Percentiles rank a stretch among this genome's conserved stretches.
phyloP scores from a whole-genome alignment of 495 filamentous ascomycete species.

The Talaromyces liani region DNA sequence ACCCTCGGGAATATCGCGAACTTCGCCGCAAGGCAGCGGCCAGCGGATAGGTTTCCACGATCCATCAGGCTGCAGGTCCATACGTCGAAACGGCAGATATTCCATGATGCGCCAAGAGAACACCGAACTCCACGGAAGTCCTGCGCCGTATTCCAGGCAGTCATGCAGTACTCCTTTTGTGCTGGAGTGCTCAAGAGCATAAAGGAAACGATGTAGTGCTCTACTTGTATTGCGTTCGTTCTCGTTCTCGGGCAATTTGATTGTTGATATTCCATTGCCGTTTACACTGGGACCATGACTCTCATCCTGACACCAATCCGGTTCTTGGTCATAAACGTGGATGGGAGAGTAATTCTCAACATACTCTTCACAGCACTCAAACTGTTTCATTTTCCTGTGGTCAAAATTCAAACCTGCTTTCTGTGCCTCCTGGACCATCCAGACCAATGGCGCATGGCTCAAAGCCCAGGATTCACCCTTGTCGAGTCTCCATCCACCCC shows the following conservation, averaged over 20 bases:
- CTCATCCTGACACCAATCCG: constrained; percentile 26
- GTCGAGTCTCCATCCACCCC: constrained; percentile 69
- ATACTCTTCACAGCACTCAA: constrained; percentile 53
- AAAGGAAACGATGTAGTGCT: constrained; percentile 50
- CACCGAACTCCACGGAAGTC: constrained; percentile 49
- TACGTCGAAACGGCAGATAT: constrained; percentile 74
- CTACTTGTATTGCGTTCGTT: constrained; percentile 41
- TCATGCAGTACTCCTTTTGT: constrained; percentile 66
- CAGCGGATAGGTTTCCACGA: constrained; percentile 76
- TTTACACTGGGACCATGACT: constrained; percentile 6
- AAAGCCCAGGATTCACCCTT: constrained; percentile 50
- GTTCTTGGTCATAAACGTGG: constrained; percentile 16
- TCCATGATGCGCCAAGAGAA: constrained; percentile 79
- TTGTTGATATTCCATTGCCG: constrained; percentile 18
- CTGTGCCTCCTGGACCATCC: constrained; percentile 78
- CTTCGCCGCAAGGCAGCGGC: constrained; percentile 74
- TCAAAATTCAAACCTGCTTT: constrained; percentile 69
- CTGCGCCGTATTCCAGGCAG: constrained; percentile 60
- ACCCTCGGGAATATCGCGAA: constrained; percentile 68
- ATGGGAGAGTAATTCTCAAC: constrained; percentile 37
- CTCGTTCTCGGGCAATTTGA: constrained; percentile 8
- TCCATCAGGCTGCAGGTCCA: constrained; percentile 69
- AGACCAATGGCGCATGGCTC: constrained; percentile 69
- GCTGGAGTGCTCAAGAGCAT: constrained; percentile 49
- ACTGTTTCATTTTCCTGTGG: constrained; percentile 54